These are phyloP conservation scores for Corinectria fuckeliana DNA, from an alignment of 2,329 filamentous ascomycete genomes.

Conservation along the genomic window DNA sequence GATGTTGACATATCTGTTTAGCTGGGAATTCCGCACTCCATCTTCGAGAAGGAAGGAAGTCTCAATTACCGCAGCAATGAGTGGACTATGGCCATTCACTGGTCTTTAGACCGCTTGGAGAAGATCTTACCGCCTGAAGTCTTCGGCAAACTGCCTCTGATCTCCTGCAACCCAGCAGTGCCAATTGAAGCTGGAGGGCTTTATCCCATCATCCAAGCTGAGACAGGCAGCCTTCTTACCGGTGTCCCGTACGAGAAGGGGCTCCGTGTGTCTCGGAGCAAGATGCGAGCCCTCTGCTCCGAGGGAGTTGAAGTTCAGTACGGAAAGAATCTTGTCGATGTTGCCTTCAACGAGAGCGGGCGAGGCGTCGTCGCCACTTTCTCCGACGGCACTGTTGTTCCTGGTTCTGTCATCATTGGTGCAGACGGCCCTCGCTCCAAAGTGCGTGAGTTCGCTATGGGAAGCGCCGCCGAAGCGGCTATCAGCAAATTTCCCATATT, in stretches of 20 bases:
- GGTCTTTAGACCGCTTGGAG: constrained; percentile 26
- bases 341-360: constrained; percentile 27
- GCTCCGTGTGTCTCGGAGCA: constrained; percentile 28
- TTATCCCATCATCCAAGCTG: constrained; percentile 33
- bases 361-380: constrained; percentile 24
- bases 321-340: constrained; percentile 25
- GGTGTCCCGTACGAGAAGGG: constrained; percentile 31
- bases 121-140: constrained; percentile 24
- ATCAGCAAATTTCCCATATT: constrained; percentile 34
- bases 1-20: background rate
- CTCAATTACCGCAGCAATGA: constrained; percentile 35
- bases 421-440: constrained; percentile 31
- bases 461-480: constrained; percentile 21
- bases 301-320: constrained; percentile 30
- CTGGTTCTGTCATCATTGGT: constrained; percentile 26
- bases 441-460: constrained; percentile 30
- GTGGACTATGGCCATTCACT: constrained; percentile 35
- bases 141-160: constrained; percentile 24
- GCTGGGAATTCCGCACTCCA: constrained; percentile 24
- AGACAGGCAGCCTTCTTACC: constrained; percentile 25
- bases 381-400: constrained; percentile 16
- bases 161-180: constrained; percentile 31
- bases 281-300: constrained; percentile 26
- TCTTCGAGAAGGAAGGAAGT: constrained; percentile 28
- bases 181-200: constrained; percentile 27